Base-by-base conservation (phyloP, 2,329 filamentous ascomycete species). In the Claviceps fusiformis region DNA sequence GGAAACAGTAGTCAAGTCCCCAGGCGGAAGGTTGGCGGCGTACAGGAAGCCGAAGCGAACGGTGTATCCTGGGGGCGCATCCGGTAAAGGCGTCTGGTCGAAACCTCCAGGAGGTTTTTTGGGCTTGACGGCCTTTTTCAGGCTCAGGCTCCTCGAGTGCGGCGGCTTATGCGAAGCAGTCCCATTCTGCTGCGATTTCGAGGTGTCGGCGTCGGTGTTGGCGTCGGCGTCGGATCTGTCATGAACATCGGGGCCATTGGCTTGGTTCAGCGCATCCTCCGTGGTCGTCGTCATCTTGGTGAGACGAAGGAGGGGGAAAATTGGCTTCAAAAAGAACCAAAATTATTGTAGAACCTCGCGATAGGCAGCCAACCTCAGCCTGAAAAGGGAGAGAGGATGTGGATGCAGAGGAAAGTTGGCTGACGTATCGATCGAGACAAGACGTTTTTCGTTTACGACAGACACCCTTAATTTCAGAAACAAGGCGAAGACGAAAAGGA, bases 11-110 rank as follows among this genome's bases (percentile, higher is more conserved):
- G 81, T 79, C 62, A 95, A 74, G 69, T 97, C 92, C 55, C 86
- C 87, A 49, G 88, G 80, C 1, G 92, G 89, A 3, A 97, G 80
- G 65, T 95, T 90, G 58, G 75, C 75, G 1, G 91, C 92, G 56
- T 81, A 78, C 68, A 92, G 86, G 66, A 97, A 89, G 52, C 83
- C 90, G 71, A 97, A 85, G 66, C 85, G 86, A 60, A 96, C 67
- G 0, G 89, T 95, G 71, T 87, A 96, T 31, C 91, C 90, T 8
- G 85, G 82, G 9, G 85, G 83, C 5, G 82, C 83, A 62, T 79
- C 71, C 0, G 89, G 88, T 9, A 95, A 75, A 1, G 89, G 88
- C 0, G 89, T 95, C 41, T 74, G 68, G 68, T 95, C 90, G 67
- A 82, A 93, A 39, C 90, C 90, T 35, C 90, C 90, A 0, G 85